phyloP scores from a whole-genome alignment of 75 land plant genomes.

The Gnetum montanum region DNA sequence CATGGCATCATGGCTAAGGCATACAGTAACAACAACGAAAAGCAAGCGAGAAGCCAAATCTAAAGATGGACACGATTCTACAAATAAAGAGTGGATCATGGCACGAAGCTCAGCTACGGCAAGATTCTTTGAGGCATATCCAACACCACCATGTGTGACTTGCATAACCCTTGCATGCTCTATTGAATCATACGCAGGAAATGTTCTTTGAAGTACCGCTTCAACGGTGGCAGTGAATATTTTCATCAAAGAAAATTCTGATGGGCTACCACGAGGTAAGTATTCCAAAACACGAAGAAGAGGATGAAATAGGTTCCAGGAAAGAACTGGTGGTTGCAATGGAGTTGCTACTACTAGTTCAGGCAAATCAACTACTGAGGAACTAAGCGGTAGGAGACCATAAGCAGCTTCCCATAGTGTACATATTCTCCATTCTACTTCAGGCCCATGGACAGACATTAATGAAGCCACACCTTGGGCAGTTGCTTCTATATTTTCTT shows the following conservation, averaged over 20 bases:
- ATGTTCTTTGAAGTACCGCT: constrained; percentile 70
- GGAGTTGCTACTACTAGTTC: constrained; percentile 85
- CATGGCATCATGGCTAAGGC: constrained; percentile 86
- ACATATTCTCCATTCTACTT: constrained; percentile 94
- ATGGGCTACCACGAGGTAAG: constrained; percentile 85
- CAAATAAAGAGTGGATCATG: constrained; percentile 79
- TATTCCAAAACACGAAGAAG: constrained; percentile 80
- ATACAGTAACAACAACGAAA: constrained; percentile 78
- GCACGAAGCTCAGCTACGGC: constrained; percentile 82
- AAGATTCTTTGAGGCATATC: constrained; percentile 56
- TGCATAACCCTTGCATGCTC: constrained; percentile 26
- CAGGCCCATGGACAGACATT: constrained; percentile 85
- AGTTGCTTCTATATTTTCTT: constrained; percentile 81
- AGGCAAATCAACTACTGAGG: constrained; percentile 77
- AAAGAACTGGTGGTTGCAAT: constrained; percentile 73
- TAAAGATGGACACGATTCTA: constrained; percentile 63
- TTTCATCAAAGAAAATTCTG: constrained; percentile 80
- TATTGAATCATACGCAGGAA: constrained; percentile 39
- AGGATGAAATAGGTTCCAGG: constrained; percentile 82
- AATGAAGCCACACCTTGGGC: constrained; percentile 90
- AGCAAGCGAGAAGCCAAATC: constrained; percentile 82
- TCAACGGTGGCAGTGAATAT: constrained; percentile 92
- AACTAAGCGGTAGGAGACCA: constrained; percentile 83
- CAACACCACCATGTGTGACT: constrained; percentile 19
- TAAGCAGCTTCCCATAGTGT: constrained; percentile 97